These are phyloP conservation scores for Citrus australasica DNA, from an alignment of 345 rosid genomes.

Conservation along the genomic window DNA sequence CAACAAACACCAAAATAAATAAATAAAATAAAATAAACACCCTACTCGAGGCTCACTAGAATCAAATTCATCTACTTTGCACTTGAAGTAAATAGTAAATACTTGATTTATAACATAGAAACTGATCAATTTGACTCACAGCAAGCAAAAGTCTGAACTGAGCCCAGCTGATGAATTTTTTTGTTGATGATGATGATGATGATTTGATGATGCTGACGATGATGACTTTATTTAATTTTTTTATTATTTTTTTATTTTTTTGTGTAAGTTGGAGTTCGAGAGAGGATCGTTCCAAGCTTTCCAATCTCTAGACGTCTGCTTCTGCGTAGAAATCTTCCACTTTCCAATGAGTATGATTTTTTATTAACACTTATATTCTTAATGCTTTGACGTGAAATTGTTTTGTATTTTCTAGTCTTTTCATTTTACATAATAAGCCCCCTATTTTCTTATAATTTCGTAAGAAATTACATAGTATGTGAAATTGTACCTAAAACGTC, in stretches of 20 bases:
- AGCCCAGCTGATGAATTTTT: slow-evolving; percentile 29
- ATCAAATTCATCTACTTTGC: neutral
- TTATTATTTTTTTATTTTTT: neutral
- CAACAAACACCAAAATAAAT: neutral
- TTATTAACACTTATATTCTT: slow-evolving; percentile 13
- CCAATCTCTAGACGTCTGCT: slow-evolving; percentile 40
- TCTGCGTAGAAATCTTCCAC: slow-evolving; percentile 39
- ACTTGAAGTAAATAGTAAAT: slow-evolving; percentile 1
- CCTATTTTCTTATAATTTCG: neutral
- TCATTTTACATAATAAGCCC: neutral
- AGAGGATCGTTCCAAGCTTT: slow-evolving; percentile 34
- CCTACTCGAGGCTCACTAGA: neutral
- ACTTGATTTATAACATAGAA: neutral
- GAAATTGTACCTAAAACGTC: neutral
- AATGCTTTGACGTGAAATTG: slow-evolving; percentile 39
- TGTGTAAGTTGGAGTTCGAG: neutral
- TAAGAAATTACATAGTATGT: neutral
- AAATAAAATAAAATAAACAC: neutral
- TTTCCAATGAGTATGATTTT: slow-evolving; percentile 39
- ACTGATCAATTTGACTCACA: neutral
- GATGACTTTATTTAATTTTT: neutral
- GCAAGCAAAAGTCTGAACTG: slow-evolving; percentile 3
- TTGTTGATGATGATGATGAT: slow-evolving; percentile 12
- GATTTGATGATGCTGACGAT: slow-evolving; percentile 11
- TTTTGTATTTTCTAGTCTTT: slow-evolving; percentile 1